A percentile compares a stretch with the other conserved stretches of the same genome.
These are phyloP conservation scores for Quercus robur DNA, from an alignment of 306 rosid genomes.

Conservation along the genomic window DNA sequence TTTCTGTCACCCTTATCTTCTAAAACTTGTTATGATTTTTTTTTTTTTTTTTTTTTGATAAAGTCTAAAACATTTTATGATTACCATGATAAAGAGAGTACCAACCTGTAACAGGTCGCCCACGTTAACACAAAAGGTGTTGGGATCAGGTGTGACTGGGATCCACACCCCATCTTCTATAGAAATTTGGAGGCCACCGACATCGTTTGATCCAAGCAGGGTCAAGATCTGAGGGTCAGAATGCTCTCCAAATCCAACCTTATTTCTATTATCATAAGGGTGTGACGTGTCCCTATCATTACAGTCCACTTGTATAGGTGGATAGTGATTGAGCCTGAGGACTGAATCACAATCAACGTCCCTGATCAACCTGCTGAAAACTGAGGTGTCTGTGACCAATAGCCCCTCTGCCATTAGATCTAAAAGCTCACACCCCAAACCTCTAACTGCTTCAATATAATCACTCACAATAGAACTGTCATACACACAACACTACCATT, in stretches of 20 bases:
- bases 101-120: conserved; percentile 74
- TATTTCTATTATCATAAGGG: neutral
- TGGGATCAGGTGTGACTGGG: conserved; percentile 72
- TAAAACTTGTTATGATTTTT: neutral
- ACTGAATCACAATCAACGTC: conserved; percentile 61
- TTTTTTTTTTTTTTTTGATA: too few species aligned
- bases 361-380: conserved; percentile 56
- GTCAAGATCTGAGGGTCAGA: conserved; percentile 91
- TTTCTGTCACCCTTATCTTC: conserved; percentile 21
- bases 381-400: conserved; percentile 48
- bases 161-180: conserved; percentile 56
- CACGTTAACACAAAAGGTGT: conserved; percentile 68
- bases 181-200: conserved; percentile 72
- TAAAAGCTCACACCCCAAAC: conserved; percentile 66
- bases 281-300: conserved; percentile 25
- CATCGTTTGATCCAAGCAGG: conserved; percentile 75
- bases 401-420: conserved; percentile 69
- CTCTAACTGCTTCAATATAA: conserved; percentile 50
- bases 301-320: conserved; percentile 25
- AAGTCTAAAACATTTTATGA: neutral
- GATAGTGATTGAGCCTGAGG: conserved; percentile 85
- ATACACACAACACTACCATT: neutral
- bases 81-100: neutral
- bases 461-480: conserved; percentile 50
- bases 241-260: conserved; percentile 76